Conservation (phyloP, 805 yeast species). For the Schwanniomyces sp. region DNA sequence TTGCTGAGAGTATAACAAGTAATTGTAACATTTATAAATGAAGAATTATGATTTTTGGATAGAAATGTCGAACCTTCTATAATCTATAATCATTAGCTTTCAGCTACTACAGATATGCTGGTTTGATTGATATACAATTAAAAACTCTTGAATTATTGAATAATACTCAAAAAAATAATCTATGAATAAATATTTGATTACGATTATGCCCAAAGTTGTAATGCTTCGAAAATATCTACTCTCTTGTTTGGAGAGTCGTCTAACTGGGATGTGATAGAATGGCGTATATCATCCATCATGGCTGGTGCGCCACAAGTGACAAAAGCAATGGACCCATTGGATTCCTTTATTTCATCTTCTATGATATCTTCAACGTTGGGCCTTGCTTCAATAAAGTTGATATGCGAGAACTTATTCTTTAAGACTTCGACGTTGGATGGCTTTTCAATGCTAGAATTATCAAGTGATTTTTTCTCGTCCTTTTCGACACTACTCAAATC, state of each 20-base stretch:
- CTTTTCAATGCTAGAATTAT: conserved; percentile 6
- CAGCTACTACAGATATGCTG: too few relatives aligned
- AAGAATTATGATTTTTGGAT: too few relatives aligned
- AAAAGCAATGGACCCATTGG: conserved; percentile 49
- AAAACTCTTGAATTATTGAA: too few relatives aligned
- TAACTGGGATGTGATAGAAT: conserved; percentile 43
- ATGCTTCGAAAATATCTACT: conserved; percentile 72
- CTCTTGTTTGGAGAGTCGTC: conserved; percentile 38
- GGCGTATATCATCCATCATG: conserved; percentile 58
- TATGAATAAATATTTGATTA: not conserved
- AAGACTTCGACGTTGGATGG: conserved; percentile 1
- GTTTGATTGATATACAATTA: too few relatives aligned
- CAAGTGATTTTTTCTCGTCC: not conserved
- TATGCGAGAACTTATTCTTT: conserved; percentile 19
- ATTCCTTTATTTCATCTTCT: conserved; percentile 29
- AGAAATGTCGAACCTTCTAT: too few relatives aligned
- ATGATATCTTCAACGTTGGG: conserved; percentile 48
- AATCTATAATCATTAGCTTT: too few relatives aligned
- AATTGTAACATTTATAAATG: too few relatives aligned
- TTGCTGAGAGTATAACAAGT: too few relatives aligned
- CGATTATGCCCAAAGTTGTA: conserved; percentile 61
- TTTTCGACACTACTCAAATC: not conserved
- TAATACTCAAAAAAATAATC: not conserved
- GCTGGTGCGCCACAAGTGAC: conserved; percentile 63
- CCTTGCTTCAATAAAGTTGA: conserved; percentile 45